Percentiles rank a stretch among this genome's conserved stretches.
These are phyloP conservation scores for Pichia sp. DNA, from an alignment of 1,139 yeast genomes.

Conservation along the genomic window DNA sequence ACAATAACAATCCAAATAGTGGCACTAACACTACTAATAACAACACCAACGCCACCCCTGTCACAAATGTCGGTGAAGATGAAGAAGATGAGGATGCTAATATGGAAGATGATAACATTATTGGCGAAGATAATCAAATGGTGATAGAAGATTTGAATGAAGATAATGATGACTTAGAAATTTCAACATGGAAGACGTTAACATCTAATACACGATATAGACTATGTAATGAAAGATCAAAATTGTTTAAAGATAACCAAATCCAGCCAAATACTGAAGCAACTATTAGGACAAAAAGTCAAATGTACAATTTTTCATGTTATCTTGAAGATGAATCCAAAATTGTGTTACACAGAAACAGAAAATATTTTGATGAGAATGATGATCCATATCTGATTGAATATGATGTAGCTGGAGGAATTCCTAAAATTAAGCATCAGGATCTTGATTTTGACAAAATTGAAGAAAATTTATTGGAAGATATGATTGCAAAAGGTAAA, in stretches of 20 bases:
- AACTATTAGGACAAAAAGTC: conserved; percentile 50
- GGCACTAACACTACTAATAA: too few species aligned
- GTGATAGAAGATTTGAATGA: conserved; percentile 46
- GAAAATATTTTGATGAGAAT: conserved; percentile 44
- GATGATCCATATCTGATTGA: conserved; percentile 72
- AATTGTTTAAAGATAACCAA: conserved; percentile 51
- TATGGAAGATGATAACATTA: conserved; percentile 29
- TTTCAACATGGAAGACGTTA: conserved; percentile 73
- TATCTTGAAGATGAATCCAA: conserved; percentile 30
- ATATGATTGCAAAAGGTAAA: conserved; percentile 24
- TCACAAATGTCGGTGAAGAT: conserved; percentile 8
- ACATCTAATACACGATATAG: conserved; percentile 78
- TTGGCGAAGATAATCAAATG: conserved; percentile 10
- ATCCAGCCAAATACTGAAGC: conserved; percentile 68
- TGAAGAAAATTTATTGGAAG: conserved; percentile 42
- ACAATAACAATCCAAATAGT: too few species aligned
- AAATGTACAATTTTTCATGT: conserved; percentile 50
- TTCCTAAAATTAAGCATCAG: conserved; percentile 58
- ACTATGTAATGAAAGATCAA: conserved; percentile 63
- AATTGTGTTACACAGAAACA: conserved; percentile 30
- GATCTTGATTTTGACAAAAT: conserved; percentile 47
- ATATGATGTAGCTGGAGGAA: conserved; percentile 75
- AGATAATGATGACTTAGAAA: conserved; percentile 58
- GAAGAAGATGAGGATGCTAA: conserved; percentile 23
- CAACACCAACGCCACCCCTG: not conserved